Evolutionary conservation across 2,329 filamentous ascomycete genomes (phyloP), one percentile per base, ranked within the genome.

Genomic region (Monosporascus sp.): DNA sequence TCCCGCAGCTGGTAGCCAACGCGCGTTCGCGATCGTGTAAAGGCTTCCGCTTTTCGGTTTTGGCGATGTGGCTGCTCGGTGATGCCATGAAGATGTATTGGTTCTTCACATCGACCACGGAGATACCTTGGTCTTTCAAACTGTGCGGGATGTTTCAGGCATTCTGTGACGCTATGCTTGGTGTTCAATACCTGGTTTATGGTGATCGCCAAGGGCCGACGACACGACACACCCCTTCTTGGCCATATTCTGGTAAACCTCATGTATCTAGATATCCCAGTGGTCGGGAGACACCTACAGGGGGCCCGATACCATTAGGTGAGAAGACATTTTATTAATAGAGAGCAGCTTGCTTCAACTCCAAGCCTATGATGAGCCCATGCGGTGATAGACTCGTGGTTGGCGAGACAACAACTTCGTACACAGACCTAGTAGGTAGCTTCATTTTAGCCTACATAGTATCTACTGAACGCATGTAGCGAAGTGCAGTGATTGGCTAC

Each of bases 31-130:
- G 80, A 55, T 90, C 88, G 2, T 91, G 87, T 75, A 87, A 84
- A 68, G 90, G 90, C 6, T 91, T 95, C 71, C 81, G 90, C 17
- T 66, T 91, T 11, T 90, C 86, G 7, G 85, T 95, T 5, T 74
- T 94, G 54, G 81, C 78, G 27, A 91, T 86, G 68, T 95, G 90
- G 90, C 75, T 95, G 51, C 73, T 87, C 3, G 90, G 90, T 56
- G 90, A 95, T 70, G 77, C 82, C 8, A 91, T 94, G 85, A 95
- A 95, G 78, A 88, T 93, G 80, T 88, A 91, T 64, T 87, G 84
- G 84, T 94, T 93, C 74, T 87, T 92, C 56, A 88, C 85, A 2
- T 82, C 86, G 1, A 82, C 79, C 1, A 82, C 82, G 4, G 76
- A 80, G 63, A 90, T 94, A 34, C 89, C 90, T 0, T 80, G 81